Evolutionary conservation across 2,329 filamentous ascomycete genomes (phyloP).

Genomic region (Sclerotinia borealis): DNA sequence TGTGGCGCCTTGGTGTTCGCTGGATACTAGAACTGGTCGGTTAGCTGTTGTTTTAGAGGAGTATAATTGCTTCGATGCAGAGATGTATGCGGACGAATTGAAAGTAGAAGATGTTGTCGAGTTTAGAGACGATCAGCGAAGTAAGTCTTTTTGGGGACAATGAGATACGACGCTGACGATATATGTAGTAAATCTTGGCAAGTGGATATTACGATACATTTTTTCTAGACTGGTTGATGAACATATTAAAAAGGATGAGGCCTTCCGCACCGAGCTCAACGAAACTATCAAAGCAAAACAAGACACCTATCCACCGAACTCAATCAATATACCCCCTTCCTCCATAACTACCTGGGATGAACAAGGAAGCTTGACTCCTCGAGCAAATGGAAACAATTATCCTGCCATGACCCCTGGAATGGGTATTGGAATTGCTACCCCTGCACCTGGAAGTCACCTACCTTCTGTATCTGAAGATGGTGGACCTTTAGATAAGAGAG

Average conservation of each 20-base stretch:
- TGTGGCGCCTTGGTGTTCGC: constrained; percentile 92
- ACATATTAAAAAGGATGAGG: constrained; percentile 76
- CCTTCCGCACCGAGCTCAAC: constrained; percentile 63
- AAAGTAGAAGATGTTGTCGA: constrained; percentile 66
- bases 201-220: constrained; percentile 90
- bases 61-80: constrained; percentile 94
- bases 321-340: constrained; percentile 50
- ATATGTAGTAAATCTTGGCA: constrained; percentile 82
- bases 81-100: constrained; percentile 92
- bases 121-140: constrained; percentile 89
- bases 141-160: constrained; percentile 46
- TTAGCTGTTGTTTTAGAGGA: constrained; percentile 87
- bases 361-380: constrained; percentile 50
- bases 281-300: constrained; percentile 52
- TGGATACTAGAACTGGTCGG: constrained; percentile 88
- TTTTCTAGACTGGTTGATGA: constrained; percentile 87
- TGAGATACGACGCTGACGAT: constrained; percentile 20
- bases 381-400: constrained; percentile 51
- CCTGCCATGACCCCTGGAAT: constrained; percentile 65
- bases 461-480: constrained; percentile 45
- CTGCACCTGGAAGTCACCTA: constrained; percentile 39
- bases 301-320: constrained; percentile 49
- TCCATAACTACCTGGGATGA: constrained; percentile 31
- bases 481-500: constrained; percentile 47
- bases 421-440: constrained; percentile 72